Percentiles rank a stretch among this genome's conserved stretches.
phyloP scores from a whole-genome alignment of 148 eudicot genomes.

The Mesembryanthemum crystallinum region DNA sequence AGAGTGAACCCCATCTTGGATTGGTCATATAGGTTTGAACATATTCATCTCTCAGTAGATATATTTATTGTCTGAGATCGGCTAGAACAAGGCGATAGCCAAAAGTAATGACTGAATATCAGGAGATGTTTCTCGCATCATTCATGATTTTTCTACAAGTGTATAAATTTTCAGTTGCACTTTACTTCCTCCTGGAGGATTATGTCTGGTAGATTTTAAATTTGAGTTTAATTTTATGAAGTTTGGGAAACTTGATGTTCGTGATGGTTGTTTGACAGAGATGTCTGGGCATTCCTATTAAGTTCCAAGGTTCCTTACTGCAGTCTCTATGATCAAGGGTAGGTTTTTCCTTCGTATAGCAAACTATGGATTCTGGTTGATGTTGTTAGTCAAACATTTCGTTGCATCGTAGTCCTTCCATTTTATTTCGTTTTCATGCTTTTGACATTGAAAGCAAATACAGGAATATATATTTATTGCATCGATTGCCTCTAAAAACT shows the following conservation, averaged over 20 bases:
- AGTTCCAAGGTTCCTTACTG: conserved; percentile 90
- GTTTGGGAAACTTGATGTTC: background rate
- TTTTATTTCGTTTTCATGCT: too few species aligned
- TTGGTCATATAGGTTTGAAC: conserved; percentile 90
- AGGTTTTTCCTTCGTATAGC: conserved; percentile 23
- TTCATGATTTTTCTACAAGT: background rate
- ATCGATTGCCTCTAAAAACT: too few species aligned
- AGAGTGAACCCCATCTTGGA: conserved; percentile 97
- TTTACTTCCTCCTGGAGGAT: background rate
- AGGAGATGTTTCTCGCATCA: background rate
- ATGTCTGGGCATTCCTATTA: conserved; percentile 92
- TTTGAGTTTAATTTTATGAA: background rate
- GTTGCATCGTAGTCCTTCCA: too few species aligned
- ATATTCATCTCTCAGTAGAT: conserved; percentile 9
- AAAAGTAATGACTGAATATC: too few species aligned
- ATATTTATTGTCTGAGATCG: background rate
- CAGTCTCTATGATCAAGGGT: conserved; percentile 98
- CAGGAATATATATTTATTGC: too few species aligned
- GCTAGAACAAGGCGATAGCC: too few species aligned
- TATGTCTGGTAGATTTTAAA: conserved; percentile 7
- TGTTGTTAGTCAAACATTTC: conserved; percentile 13
- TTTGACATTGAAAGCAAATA: too few species aligned
- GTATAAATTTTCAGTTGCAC: background rate
- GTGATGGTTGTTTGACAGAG: conserved; percentile 49
- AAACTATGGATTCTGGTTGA: conserved; percentile 1